phyloP scores from a whole-genome alignment of 371 early-diverging fungal species.

The Mortierella sp. region DNA sequence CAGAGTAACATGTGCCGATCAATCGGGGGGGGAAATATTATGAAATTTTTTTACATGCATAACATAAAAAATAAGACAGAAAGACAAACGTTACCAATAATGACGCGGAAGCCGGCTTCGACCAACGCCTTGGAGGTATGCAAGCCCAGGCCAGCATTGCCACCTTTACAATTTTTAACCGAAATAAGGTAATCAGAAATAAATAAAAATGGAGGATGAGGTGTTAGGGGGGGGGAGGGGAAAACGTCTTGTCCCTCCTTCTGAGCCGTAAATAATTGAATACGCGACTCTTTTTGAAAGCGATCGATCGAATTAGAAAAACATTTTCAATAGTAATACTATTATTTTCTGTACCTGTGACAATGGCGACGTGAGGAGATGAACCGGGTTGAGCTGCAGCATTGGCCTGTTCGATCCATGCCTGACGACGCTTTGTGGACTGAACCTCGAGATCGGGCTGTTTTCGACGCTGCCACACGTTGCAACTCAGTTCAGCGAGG shows the following conservation, averaged over 20 bases:
- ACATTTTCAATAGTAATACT: background rate
- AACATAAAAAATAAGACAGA: background rate
- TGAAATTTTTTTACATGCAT: background rate
- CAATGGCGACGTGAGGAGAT: conserved; percentile 21
- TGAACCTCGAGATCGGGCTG: conserved; percentile 5
- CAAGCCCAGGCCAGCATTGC: conserved; percentile 23
- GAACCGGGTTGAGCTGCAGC: background rate
- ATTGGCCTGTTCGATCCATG: conserved; percentile 20
- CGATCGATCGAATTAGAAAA: conserved; percentile 8
- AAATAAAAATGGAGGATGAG: background rate
- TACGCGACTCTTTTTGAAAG: background rate
- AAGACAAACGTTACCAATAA: conserved; percentile 1
- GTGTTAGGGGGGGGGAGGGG: too few species aligned
- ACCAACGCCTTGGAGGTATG: conserved; percentile 25
- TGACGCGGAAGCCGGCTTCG: conserved; percentile 22
- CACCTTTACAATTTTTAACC: conserved; percentile 2
- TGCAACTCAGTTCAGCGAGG: background rate
- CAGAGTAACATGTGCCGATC: background rate
- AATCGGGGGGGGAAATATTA: too few species aligned
- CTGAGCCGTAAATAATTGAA: background rate
- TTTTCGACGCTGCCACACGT: conserved; percentile 16
- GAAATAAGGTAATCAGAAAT: background rate
- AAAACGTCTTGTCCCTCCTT: too few species aligned
- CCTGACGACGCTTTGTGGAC: conserved; percentile 10
- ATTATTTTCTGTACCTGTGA: conserved; percentile 14